Base-by-base conservation (phyloP, 176 grass and related monocot species). In the Juncus effusus region DNA sequence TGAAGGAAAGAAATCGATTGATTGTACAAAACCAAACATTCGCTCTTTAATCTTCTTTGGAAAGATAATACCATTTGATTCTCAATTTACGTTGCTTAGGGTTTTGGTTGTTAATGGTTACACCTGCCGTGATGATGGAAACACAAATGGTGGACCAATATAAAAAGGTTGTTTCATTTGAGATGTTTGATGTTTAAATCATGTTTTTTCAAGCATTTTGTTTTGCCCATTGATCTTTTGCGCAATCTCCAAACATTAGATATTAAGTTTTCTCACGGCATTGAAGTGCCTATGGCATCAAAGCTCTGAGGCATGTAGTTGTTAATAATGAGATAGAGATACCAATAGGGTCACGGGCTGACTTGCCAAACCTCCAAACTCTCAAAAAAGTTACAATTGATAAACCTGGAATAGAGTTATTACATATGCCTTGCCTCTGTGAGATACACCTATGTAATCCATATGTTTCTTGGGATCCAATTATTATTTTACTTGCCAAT, bases 111-210 rank as follows among this genome's bases (percentile, higher is more conserved):
- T 69, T 14, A 38, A 69, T 6, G 0, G 12, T 8, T 12, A 54
- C 1, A 2, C 13, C 8, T 12, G 36, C 7, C 51, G 16, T 10
- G 38, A 56, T n/a, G n/a, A 69, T 12, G 12, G 13, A 7, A 7
- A 8, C 6, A 3, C 11, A 47, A 1, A 47, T 6, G 5, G 5
- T n/a, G 38, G 12, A 9, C 3, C 1, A 38, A 8, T 11, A 0
- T 69, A 3, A 9, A 69, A 7, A 11, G 10, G 1, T 38, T 69
- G 11, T 4, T 55, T 0, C 42, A 69, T 3, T 54, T 69, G 35
- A 69, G 50, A 39, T 55, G 38, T 55, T 69, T 69, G 50, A 51
- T 47, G 50, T 54, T 69, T 55, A 54, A 37, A 39, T 3, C 19
- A 15, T n/a, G 44, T n/a, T n/a, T 67, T 68, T 14, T 11, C 9